Base-by-base conservation (phyloP, 345 rosid genomes). In the Syzygium grande region DNA sequence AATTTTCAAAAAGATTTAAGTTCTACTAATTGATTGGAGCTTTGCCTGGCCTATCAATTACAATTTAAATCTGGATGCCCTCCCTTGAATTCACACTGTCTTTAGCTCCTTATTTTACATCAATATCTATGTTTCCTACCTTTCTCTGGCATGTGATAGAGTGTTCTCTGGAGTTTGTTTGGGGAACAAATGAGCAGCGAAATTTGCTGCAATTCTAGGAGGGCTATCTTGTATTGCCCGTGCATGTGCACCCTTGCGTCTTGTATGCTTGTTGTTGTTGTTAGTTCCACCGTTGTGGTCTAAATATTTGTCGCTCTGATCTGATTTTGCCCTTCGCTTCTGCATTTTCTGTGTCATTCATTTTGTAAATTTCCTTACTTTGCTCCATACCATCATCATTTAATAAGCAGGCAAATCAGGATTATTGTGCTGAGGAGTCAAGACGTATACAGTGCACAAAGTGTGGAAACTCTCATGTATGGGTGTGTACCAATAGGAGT, bases 361-460 rank as follows among this genome's bases (percentile, higher is more conserved):
- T 73, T 68, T 73, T 73, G 49, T 19, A 34, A 73, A 34, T 34
- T 34, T 38, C 49, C 80, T 38, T 10, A 19, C 49, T 84, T 84
- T 12, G 27, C n/a, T 0, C 30, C 29, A 29, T 41, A 73, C 23
- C 85, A 87, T n/a, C 51, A 43, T n/a, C 41, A 46, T 80, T 59
- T 51, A 84, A 89, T 73, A 43, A 84, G 92, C 94, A 96, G 98
- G 93, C 87, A 87, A 90, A 88, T 91, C 86, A 93, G 73, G 97
- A 92, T 90, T 95, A 93, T 88, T 88, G 94, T 88, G 91, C 98
- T 56, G 99, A 98, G 90, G 99, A 98, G 91, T 98, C 99, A 2
- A 96, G 99, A 92, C 92, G 96, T 86, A 96, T 98, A 90, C 99
- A 98, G 56, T 98, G 99, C 94, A 96, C 99, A 46, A 96, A 94